Percentiles rank a stretch among this genome's conserved stretches.
Conservation (phyloP, 2,329 filamentous ascomycete genomes). For the Cytospora mali region DNA sequence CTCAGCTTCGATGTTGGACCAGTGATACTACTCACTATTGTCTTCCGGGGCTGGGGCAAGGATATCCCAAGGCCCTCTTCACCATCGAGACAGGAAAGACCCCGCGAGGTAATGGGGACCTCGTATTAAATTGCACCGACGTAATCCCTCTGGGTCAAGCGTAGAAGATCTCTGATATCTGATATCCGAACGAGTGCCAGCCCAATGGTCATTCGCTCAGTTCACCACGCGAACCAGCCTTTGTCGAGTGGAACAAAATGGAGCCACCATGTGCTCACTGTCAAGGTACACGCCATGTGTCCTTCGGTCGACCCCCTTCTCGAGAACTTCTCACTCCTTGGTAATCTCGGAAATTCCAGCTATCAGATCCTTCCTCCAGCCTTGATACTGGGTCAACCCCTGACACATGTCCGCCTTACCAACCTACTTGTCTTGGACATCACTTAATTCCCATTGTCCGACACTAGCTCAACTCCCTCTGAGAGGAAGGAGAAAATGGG, state of each 20-base stretch:
- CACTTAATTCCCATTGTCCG: neutral
- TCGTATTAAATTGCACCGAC: neutral
- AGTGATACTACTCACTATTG: neutral
- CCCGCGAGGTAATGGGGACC: neutral
- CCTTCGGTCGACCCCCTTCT: neutral
- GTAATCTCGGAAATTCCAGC: slow-evolving; percentile 19
- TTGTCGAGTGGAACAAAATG: neutral
- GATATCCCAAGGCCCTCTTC: neutral
- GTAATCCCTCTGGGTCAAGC: neutral
- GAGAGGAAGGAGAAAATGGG: neutral
- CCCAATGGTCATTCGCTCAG: neutral
- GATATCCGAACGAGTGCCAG: slow-evolving; percentile 16
- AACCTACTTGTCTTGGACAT: neutral
- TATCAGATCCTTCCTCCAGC: slow-evolving; percentile 15
- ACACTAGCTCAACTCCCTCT: neutral
- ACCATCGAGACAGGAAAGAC: neutral
- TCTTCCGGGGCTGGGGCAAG: no score
- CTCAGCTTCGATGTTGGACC: neutral
- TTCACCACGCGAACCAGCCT: neutral
- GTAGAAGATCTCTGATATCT: neutral
- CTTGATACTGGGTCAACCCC: neutral
- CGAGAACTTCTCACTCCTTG: slow-evolving; percentile 2
- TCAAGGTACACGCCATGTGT: neutral
- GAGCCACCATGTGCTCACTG: neutral
- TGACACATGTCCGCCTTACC: slow-evolving; percentile 9